Conservation (phyloP, 2,329 filamentous ascomycete genomes). For the Aureobasidium sp. region DNA sequence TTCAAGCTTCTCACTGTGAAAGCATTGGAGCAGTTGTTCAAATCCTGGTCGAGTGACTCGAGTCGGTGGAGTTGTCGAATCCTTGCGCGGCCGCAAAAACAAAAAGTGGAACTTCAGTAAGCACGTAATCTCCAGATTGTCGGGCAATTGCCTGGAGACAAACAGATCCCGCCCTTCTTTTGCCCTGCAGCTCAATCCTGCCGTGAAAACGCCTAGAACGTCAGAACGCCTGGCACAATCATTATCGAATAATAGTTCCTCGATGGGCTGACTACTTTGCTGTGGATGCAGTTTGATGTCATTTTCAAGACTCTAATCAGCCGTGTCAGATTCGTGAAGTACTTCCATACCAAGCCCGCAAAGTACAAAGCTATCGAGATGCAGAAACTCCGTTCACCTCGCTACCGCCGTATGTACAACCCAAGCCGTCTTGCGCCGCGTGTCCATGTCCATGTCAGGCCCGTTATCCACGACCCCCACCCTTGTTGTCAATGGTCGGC, state of each 20-base stretch:
- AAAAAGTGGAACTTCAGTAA: not conserved
- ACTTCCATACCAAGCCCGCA: not conserved
- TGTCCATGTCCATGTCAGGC: not conserved
- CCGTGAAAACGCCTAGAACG: not conserved
- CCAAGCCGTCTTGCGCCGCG: not conserved
- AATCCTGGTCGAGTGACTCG: not conserved
- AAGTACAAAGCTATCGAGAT: not conserved
- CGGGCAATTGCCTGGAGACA: not conserved
- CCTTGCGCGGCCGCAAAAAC: not conserved
- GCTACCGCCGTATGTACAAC: not conserved
- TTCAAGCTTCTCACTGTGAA: not conserved
- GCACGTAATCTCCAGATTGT: conserved; percentile 1
- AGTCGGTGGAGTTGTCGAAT: not conserved
- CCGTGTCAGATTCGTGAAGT: not conserved
- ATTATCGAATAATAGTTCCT: not conserved
- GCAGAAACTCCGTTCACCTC: not conserved
- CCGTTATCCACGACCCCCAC: not conserved
- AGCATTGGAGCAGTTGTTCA: not conserved
- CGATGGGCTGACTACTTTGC: not conserved
- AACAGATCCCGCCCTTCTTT: too few species aligned
- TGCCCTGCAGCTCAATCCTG: not conserved
- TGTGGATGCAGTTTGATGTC: not conserved
- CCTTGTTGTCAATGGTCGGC: not conserved
- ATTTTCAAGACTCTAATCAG: not conserved
- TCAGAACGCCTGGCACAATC: not conserved